These are phyloP conservation scores for Trypanosoma theileri DNA, from an alignment of 208 protist genomes.

Conservation along the genomic window DNA sequence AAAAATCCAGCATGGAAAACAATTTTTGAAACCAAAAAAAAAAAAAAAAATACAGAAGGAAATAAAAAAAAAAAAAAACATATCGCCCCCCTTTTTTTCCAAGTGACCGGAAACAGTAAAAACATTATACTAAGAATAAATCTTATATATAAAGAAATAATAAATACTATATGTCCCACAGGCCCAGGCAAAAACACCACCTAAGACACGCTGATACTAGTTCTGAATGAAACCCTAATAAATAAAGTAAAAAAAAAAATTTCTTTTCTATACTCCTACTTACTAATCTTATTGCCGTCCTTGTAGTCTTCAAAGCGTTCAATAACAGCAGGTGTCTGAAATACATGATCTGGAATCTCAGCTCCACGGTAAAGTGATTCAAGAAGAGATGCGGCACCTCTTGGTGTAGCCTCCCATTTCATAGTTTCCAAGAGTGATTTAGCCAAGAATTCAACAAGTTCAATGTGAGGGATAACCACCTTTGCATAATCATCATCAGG, in stretches of 20 bases:
- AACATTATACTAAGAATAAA: background rate
- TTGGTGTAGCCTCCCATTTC: constrained; percentile 88
- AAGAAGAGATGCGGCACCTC: constrained; percentile 82
- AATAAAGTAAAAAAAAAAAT: constrained; percentile 9
- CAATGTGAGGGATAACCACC: constrained; percentile 88
- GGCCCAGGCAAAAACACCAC: background rate
- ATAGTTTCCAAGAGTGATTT: constrained; percentile 86
- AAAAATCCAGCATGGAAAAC: background rate
- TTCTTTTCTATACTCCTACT: constrained; percentile 30
- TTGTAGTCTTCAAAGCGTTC: constrained; percentile 79
- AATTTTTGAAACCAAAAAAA: constrained; percentile 13
- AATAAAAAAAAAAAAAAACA: constrained; percentile 15
- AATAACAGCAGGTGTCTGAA: constrained; percentile 87
- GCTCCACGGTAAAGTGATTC: constrained; percentile 90
- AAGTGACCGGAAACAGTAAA: constrained; percentile 14
- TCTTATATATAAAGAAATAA: constrained; percentile 15
- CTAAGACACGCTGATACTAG: background rate
- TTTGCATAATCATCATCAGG: constrained; percentile 91
- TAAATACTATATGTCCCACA: constrained; percentile 18
- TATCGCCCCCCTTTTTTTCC: constrained; percentile 13
- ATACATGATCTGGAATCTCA: constrained; percentile 89
- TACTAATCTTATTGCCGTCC: constrained; percentile 73
- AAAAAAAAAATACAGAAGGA: constrained; percentile 19
- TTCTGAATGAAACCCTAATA: background rate
- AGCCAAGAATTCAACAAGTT: constrained; percentile 84